phyloP scores from a whole-genome alignment of 176 grass and related monocot genomes.

The Phragmites australis region DNA sequence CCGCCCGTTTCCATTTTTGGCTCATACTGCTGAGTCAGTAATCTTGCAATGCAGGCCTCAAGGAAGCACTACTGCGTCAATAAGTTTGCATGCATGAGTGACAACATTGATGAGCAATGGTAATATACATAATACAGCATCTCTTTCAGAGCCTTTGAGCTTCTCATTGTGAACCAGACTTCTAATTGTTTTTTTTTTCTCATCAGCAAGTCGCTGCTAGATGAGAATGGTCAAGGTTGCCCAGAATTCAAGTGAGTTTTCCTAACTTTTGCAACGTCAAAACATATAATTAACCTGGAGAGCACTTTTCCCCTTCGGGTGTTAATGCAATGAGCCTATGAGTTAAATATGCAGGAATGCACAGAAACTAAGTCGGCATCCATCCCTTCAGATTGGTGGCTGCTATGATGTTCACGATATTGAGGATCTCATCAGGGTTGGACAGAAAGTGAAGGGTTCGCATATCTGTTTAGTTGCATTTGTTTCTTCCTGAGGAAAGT shows the following conservation, averaged over 20 bases:
- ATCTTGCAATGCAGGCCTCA: conserved; percentile 63
- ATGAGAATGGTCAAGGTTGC: conserved; percentile 67
- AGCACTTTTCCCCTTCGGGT: conserved; percentile 9
- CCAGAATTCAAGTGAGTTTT: conserved; percentile 83
- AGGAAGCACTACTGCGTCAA: conserved; percentile 94
- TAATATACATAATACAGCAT: conserved; percentile 34
- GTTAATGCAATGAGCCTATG: conserved; percentile 31
- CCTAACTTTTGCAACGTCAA: conserved; percentile 9
- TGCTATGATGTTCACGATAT: conserved; percentile 96
- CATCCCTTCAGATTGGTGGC: conserved; percentile 89
- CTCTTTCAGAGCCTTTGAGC: conserved; percentile 2
- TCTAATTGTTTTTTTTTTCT: conserved; percentile 13
- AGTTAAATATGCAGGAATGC: conserved; percentile 66
- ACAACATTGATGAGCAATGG: conserved; percentile 77
- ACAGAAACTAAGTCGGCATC: conserved; percentile 81
- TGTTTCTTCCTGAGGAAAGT: not conserved
- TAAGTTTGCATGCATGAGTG: conserved; percentile 54
- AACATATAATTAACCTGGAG: not conserved
- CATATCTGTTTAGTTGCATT: conserved; percentile 39
- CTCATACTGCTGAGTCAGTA: not conserved
- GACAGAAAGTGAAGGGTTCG: conserved; percentile 67
- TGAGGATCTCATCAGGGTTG: conserved; percentile 89
- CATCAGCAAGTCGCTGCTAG: conserved; percentile 71
- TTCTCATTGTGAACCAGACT: conserved; percentile 26
- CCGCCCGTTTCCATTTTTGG: not conserved